These are phyloP conservation scores for Solanum infundibuliforme DNA, from an alignment of 257 asterid genomes.

Conservation along the genomic window DNA sequence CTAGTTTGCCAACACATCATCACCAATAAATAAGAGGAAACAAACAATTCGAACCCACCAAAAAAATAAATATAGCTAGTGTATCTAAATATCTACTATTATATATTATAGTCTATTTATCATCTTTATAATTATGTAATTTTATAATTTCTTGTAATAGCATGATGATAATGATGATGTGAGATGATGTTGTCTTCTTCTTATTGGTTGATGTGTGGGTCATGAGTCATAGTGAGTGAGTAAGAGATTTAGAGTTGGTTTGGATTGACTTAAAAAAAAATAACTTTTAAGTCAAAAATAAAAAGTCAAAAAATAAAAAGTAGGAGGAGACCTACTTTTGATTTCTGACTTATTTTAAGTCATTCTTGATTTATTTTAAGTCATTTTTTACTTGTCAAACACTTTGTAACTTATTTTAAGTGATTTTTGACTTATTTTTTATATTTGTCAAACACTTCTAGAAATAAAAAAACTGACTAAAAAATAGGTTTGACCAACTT, in stretches of 20 bases:
- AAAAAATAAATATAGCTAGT: not conserved
- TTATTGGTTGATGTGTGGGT: not conserved
- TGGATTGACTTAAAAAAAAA: no score
- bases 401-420: no score
- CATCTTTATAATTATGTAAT: not conserved
- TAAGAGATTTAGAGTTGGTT: not conserved
- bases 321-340: no score
- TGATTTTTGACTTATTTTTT: no score
- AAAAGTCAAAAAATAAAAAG: no score
- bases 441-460: no score
- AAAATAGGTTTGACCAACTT: no score
- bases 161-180: not conserved
- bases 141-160: not conserved
- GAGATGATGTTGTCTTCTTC: not conserved
- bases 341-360: no score
- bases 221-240: not conserved
- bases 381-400: no score
- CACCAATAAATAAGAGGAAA: not conserved
- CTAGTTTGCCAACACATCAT: not conserved
- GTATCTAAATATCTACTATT: not conserved
- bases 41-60: not conserved
- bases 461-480: no score
- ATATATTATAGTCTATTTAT: not conserved
- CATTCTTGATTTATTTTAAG: no score
- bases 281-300: no score